phyloP scores from a whole-genome alignment of 768 basidiomycete species.

The Pisolithus orientalis region DNA sequence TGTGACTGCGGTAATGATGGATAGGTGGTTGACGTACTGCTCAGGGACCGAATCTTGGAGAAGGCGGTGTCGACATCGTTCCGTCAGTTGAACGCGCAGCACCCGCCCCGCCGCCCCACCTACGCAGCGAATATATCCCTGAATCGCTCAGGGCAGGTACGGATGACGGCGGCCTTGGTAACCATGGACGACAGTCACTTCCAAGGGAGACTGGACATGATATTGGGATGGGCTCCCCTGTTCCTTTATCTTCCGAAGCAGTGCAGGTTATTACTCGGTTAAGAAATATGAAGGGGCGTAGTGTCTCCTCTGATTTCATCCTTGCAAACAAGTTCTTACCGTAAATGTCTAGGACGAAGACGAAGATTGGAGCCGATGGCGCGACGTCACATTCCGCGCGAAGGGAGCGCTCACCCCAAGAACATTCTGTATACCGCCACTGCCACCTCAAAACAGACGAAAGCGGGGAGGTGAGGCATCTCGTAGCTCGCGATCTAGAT shows the following conservation, averaged over 20 bases:
- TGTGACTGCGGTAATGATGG: background rate
- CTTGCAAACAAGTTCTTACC: background rate
- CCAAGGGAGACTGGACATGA: constrained; percentile 84
- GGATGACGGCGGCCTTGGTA: background rate
- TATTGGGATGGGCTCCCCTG: constrained; percentile 83
- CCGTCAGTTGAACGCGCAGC: constrained; percentile 62
- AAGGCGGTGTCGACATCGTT: constrained; percentile 72
- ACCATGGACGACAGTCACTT: constrained; percentile 38
- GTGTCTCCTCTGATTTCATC: background rate
- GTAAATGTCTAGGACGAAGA: constrained; percentile 56
- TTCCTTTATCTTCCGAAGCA: constrained; percentile 70
- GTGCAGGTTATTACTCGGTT: constrained; percentile 72
- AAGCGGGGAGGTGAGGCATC: constrained; percentile 45
- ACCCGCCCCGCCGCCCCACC: constrained; percentile 46
- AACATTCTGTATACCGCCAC: constrained; percentile 27
- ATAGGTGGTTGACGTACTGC: background rate
- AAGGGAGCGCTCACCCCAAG: constrained; percentile 50
- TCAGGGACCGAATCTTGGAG: constrained; percentile 68
- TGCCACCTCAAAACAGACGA: constrained; percentile 56
- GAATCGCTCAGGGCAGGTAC: constrained; percentile 31
- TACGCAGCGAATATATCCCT: constrained; percentile 35
- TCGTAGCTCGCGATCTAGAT: constrained; percentile 6
- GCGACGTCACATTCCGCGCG: constrained; percentile 76
- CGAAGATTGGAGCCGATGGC: constrained; percentile 86
- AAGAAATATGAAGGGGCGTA: constrained; percentile 72